Evolutionary conservation across 208 protist species (phyloP), one percentile per base, ranked within the genome.

Genomic region (Leishmania tarentolae): DNA sequence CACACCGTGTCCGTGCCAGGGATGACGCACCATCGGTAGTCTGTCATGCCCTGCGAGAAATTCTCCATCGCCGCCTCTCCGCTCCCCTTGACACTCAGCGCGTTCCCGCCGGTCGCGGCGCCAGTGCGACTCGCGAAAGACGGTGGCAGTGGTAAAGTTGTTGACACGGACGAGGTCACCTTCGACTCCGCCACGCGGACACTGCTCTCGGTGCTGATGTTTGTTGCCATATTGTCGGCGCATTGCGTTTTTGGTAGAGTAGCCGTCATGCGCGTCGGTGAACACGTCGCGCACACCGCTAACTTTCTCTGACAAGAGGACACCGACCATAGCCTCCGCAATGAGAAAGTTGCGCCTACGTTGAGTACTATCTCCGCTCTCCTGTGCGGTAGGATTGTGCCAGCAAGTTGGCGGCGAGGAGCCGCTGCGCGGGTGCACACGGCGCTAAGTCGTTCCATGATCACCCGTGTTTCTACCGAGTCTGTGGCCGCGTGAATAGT

Each of bases 31-130:
- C 88, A 91, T 57, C 83, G 86, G 81, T 86, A 95, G 31, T 88
- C 81, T 24, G 79, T 92, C 63, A 84, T 89, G 76, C 89, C 88
- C 76, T 95, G 91, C 52, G 86, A 89, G 65, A 95, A 95, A 50
- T 78, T 82, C 71, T 89, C n/a, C 53, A 83, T 77, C 19, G 9
- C 37, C 17, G 28, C 74, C 68, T 81, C 78, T 63, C 83, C 78
- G 21, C 7, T 57, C 19, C n/a, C 40, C 19, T 46, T 71, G 21
- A 46, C 35, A 24, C 15, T 46, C 3, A 15, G 37, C 7, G 66
- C 40, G 9, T n/a, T n/a, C 66, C 21, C 1, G 9, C 40, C 24
- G 21, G 37, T 3, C 42, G 66, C 15, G 19, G 37, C 46, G 37
- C 11, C 40, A 13, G 9, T n/a, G 31, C 11, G 37, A 71, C 1